Evolutionary conservation across 164 flowering plant species (phyloP), one percentile per base, ranked within the genome.

Genomic region (Cinnamomum chago): DNA sequence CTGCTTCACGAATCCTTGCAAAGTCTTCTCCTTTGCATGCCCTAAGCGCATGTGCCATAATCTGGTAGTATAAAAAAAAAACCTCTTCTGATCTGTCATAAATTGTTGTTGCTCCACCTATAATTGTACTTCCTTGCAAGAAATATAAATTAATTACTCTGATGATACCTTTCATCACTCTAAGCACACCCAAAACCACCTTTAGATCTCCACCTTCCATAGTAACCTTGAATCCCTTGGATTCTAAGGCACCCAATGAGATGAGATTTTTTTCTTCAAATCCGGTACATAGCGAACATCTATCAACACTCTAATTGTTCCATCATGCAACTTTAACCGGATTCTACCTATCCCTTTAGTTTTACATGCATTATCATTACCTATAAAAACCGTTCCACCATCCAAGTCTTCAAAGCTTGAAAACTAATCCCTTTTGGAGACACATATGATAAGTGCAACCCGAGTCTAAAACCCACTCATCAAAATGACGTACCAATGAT

Each of bases 281-380:
- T 27, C 68, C 7, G 0, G 23, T 17, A 27, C 35, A 24, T 65
- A 13, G 7, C 20, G 15, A 24, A 65, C 18, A 27, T 65, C 35
- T 17, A 18, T 65, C 24, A 65, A 23, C 35, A 23, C 24, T 27
- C 68, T 14, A 25, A 65, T 25, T 65, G 11, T 65, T 65, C 68
- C 47, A 65, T 65, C 47, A 65, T 24, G 35, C 20, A 27, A 17
- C 18, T 65, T 65, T 11, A 65, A 17, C 30, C 12, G 0, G n/a
- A 65, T 27, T 65, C 5, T 65, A 11, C 68, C n/a, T 65, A 65
- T 65, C 35, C 68, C 68, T 65, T 17, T 65, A 5, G n/a, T 65
- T 27, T 65, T 65, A 65, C 68, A 28, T 6, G 35, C 33, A 24
- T 24, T 23, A 65, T 65, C 68, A 24, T 65, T 65, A 17, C 20